These are phyloP conservation scores for Salvia rosmarinus DNA, from an alignment of 257 asterid genomes.

Conservation along the genomic window DNA sequence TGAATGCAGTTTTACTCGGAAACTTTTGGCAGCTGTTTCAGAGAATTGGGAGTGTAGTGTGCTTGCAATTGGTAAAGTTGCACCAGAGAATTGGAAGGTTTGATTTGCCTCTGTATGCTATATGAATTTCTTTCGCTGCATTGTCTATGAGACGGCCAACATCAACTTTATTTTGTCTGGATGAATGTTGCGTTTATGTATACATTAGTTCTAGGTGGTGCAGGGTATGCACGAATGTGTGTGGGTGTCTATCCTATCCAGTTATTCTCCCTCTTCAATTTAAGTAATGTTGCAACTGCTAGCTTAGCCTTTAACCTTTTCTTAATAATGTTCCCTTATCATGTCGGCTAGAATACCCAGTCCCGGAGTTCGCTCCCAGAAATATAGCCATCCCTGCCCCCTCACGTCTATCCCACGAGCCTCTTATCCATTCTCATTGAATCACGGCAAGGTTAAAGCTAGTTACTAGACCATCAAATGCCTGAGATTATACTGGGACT, in stretches of 20 bases:
- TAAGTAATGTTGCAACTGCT: not conserved
- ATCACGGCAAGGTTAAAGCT: not conserved
- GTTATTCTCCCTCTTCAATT: not conserved
- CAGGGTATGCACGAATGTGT: not conserved
- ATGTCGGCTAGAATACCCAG: too few species aligned
- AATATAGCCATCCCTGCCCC: too few species aligned
- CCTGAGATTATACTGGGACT: constrained; percentile 13
- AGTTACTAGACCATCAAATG: not conserved
- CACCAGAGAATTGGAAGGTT: constrained; percentile 88
- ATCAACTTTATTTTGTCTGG: not conserved
- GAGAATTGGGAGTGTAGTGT: constrained; percentile 85
- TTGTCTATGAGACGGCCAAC: not conserved
- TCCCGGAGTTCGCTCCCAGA: too few species aligned
- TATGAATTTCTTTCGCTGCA: constrained; percentile 8
- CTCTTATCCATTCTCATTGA: too few species aligned
- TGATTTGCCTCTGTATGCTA: constrained; percentile 30
- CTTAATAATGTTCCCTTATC: not conserved
- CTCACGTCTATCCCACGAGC: too few species aligned
- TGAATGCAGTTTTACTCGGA: constrained; percentile 77
- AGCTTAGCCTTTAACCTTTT: not conserved
- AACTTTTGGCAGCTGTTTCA: constrained; percentile 82
- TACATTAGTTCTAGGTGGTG: not conserved
- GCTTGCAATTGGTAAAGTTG: constrained; percentile 69
- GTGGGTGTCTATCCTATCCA: not conserved
- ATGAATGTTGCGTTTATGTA: not conserved